phyloP scores from a whole-genome alignment of 352 stramenopile species.

The Phytophthora macrochlamydospora region DNA sequence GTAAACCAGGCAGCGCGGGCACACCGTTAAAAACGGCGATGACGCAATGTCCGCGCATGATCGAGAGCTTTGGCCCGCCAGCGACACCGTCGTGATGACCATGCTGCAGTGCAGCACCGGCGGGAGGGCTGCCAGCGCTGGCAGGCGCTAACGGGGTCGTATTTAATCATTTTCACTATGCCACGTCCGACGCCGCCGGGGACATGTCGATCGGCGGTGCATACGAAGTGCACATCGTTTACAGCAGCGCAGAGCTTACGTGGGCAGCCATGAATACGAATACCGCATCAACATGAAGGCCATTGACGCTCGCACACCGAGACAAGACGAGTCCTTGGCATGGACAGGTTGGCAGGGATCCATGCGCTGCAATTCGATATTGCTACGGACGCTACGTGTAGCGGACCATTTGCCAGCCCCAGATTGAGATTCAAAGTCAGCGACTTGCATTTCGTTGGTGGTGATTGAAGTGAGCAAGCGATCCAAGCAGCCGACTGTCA shows the following conservation, averaged over 20 bases:
- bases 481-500: not conserved
- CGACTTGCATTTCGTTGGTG: not conserved
- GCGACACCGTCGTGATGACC: slow-evolving; percentile 21
- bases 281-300: not conserved
- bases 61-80: not conserved
- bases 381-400: too few species aligned
- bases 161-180: not conserved
- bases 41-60: slow-evolving; percentile 18
- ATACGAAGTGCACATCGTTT: not conserved
- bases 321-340: not conserved
- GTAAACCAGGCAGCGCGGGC: slow-evolving; percentile 10
- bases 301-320: not conserved
- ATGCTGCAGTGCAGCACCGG: slow-evolving; percentile 6
- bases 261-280: not conserved
- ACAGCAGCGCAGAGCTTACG: not conserved
- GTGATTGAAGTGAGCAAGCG: slow-evolving; percentile 9
- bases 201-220: not conserved
- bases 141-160: too few species aligned
- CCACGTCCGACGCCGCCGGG: too few species aligned
- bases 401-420: not conserved
- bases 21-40: slow-evolving; percentile 9
- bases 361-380: too few species aligned
- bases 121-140: not conserved
- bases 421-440: not conserved
- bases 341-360: not conserved